Evolutionary conservation across 129 eudicot species (phyloP).

Genomic region (Ambrosia artemisiifolia): DNA sequence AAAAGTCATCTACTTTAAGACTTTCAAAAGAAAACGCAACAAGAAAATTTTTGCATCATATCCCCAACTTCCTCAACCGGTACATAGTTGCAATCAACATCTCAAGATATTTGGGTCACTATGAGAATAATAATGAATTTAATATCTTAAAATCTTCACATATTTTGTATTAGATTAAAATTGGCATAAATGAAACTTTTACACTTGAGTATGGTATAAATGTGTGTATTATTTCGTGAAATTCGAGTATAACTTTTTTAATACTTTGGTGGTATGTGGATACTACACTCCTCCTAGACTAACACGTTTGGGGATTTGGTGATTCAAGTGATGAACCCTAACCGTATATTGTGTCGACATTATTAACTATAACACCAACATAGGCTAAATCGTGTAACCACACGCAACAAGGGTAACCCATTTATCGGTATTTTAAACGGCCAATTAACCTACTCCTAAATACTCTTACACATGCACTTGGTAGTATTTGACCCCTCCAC

Average conservation of each 20-base stretch:
- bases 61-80: not conserved
- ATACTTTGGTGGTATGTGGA: not conserved
- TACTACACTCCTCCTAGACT: too few relatives aligned
- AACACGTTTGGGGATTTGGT: too few relatives aligned
- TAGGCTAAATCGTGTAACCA: too few relatives aligned
- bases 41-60: not conserved
- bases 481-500: too few relatives aligned
- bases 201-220: not conserved
- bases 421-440: too few relatives aligned
- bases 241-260: not conserved
- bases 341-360: too few relatives aligned
- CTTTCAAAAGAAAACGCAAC: not conserved
- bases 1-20: not conserved
- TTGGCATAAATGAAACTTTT: not conserved
- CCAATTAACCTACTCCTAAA: too few relatives aligned
- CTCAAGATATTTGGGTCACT: not conserved
- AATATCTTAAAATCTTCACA: not conserved
- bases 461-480: too few relatives aligned
- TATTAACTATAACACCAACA: too few relatives aligned
- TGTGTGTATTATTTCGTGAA: not conserved
- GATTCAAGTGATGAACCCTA: not conserved
- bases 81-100: not conserved
- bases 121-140: not conserved
- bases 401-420: too few relatives aligned
- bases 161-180: too few relatives aligned